Conservation (phyloP, 176 grass and related monocot genomes). For the Eragrostis nindensis region DNA sequence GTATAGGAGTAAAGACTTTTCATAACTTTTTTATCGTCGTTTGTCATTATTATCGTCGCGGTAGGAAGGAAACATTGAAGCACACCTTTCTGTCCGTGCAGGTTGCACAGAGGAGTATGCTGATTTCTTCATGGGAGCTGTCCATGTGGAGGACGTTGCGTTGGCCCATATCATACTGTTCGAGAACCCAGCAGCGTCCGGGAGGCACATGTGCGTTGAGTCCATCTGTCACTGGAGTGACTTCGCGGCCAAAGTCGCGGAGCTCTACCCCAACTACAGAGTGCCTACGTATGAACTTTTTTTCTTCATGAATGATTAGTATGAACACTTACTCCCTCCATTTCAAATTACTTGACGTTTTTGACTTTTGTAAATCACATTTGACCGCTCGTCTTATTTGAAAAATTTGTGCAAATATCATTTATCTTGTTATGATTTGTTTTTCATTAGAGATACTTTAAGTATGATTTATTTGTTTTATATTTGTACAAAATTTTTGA, state of each 20-base stretch:
- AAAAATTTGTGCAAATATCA: too few species aligned
- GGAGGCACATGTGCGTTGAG: slow-evolving; percentile 77
- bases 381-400: too few species aligned
- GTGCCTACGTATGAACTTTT: slow-evolving; percentile 54
- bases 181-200: slow-evolving; percentile 73
- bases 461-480: too few species aligned
- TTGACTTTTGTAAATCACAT: too few species aligned
- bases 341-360: too few species aligned
- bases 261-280: slow-evolving; percentile 72
- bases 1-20: neutral
- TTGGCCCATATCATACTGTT: slow-evolving; percentile 72
- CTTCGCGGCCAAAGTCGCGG: slow-evolving; percentile 62
- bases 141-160: slow-evolving; percentile 87
- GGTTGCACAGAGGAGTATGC: slow-evolving; percentile 68
- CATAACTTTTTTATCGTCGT: too few species aligned
- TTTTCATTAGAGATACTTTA: too few species aligned
- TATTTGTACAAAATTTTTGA: too few species aligned
- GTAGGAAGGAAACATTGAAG: neutral
- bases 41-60: neutral
- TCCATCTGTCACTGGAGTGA: slow-evolving; percentile 78
- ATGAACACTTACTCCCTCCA: too few species aligned
- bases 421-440: too few species aligned
- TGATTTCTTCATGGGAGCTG: slow-evolving; percentile 68
- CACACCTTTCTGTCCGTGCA: slow-evolving; percentile 17
- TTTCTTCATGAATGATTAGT: neutral